phyloP scores from a whole-genome alignment of 2,329 filamentous ascomycete genomes.

The Alternaria panax region DNA sequence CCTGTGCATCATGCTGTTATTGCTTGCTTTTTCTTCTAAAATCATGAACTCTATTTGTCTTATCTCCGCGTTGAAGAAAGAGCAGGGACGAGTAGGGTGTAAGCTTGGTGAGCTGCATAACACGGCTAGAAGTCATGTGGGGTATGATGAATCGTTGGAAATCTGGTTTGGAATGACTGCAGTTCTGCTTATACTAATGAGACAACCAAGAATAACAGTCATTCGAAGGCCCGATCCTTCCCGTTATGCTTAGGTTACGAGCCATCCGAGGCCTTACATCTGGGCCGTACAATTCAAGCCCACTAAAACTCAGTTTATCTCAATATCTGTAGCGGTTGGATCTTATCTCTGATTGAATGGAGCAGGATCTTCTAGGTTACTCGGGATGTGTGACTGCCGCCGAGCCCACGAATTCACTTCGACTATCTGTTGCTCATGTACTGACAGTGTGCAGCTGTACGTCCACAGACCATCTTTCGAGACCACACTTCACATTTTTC shows the following conservation, averaged over 20 bases:
- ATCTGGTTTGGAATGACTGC: background rate
- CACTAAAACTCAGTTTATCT: background rate
- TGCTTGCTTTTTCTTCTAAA: background rate
- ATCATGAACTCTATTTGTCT: background rate
- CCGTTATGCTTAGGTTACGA: background rate
- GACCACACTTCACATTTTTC: too few species aligned
- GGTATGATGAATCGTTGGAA: background rate
- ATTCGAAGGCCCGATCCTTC: background rate
- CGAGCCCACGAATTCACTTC: too few species aligned
- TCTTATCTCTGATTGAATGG: background rate
- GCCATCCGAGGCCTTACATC: background rate
- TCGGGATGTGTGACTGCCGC: too few species aligned
- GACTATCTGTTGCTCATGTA: too few species aligned
- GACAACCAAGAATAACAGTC: too few species aligned
- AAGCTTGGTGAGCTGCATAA: background rate
- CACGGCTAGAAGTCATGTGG: background rate
- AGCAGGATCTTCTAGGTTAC: background rate
- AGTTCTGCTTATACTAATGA: too few species aligned
- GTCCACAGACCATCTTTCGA: too few species aligned
- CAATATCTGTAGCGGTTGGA: background rate
- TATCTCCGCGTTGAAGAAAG: background rate
- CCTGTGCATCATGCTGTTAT: background rate
- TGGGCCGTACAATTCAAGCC: background rate
- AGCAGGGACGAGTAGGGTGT: background rate
- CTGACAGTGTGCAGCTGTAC: too few species aligned